Evolutionary conservation across 2,329 filamentous ascomycete species (phyloP), one percentile per base, ranked within the genome.

Genomic region (Fusarium illudens): DNA sequence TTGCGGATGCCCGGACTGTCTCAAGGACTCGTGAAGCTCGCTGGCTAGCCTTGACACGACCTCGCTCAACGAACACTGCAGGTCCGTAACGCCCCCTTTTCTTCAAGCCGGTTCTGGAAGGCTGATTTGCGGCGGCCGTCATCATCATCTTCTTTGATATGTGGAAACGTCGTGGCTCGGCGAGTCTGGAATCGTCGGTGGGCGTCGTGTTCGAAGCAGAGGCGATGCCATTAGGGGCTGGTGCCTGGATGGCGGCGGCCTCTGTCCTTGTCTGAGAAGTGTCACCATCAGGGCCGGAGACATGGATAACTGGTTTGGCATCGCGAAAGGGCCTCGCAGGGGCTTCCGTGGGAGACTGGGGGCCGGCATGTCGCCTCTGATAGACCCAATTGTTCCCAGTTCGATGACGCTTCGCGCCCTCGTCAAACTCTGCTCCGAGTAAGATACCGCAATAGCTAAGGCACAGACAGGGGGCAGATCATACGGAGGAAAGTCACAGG

Each of bases 61-160:
- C 82, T 11, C 84, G 82, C 74, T 89, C 87, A 4, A 89, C 81
- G 62, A 89, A 89, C 3, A 88, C 77, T 8, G 86, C 81, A n/a
- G 83, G 78, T 4, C 77, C 77, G 32, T 79, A 76, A 13, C 82
- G 79, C 5, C 67, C 69, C 57, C 79, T 80, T 74, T 84, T 86
- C 15, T 79, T 78, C 6, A 79, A 58, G 2, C 79, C 77, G 6
- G 76, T 60, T 37, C 70, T 65, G 11, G 70, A 46, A 3, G 73
- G 67, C 10, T 70, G 60, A 39, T 29, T 53, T 36, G 30, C 17
- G 22, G 39, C 54, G 22, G 58, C 71, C 29, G 79, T 71, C 60
- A 79, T 75, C 73, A 83, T 78, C 61, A 82, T 79, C 52, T 78
- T 80, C 60, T 82, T 80, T 15, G 85, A 87, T 62, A 89, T 83